phyloP scores from a whole-genome alignment of 2,329 filamentous ascomycete genomes.

The Karstenula rhodostoma region DNA sequence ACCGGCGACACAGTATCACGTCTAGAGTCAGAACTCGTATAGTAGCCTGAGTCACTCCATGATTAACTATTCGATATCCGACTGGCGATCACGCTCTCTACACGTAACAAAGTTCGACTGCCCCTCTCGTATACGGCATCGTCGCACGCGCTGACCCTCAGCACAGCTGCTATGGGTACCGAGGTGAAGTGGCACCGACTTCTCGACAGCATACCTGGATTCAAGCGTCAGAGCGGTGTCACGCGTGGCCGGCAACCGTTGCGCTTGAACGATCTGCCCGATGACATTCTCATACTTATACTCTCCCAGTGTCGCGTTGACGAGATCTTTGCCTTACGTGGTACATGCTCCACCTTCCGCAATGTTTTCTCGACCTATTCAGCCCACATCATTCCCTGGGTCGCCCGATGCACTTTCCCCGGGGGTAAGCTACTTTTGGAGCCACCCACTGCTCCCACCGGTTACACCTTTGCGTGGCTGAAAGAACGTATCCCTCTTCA shows the following conservation, averaged over 20 bases:
- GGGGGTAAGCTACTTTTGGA: constrained; percentile 26
- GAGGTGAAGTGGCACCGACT: not conserved
- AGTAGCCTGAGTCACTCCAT: too few species aligned
- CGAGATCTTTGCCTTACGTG: constrained; percentile 33
- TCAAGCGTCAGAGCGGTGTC: constrained; percentile 9
- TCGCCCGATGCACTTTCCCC: constrained; percentile 39
- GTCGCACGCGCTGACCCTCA: not conserved
- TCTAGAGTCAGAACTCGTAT: too few species aligned
- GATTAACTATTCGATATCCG: too few species aligned
- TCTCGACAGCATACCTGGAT: not conserved
- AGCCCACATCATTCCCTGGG: constrained; percentile 36
- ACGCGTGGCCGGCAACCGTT: constrained; percentile 14
- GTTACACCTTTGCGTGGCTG: constrained; percentile 32
- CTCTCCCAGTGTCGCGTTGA: constrained; percentile 39
- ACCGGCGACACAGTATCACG: too few species aligned
- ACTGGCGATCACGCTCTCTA: too few species aligned
- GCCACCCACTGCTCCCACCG: constrained; percentile 16
- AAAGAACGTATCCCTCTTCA: constrained; percentile 38
- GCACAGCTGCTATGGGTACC: not conserved
- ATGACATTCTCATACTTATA: constrained; percentile 43
- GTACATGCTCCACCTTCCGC: constrained; percentile 29
- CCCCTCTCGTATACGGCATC: too few species aligned
- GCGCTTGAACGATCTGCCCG: constrained; percentile 31
- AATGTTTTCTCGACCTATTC: constrained; percentile 36
- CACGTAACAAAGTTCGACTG: not conserved